Percentiles rank a stretch among this genome's conserved stretches.
These are phyloP conservation scores for Galerina sulciceps DNA, from an alignment of 768 basidiomycete genomes.

Conservation along the genomic window DNA sequence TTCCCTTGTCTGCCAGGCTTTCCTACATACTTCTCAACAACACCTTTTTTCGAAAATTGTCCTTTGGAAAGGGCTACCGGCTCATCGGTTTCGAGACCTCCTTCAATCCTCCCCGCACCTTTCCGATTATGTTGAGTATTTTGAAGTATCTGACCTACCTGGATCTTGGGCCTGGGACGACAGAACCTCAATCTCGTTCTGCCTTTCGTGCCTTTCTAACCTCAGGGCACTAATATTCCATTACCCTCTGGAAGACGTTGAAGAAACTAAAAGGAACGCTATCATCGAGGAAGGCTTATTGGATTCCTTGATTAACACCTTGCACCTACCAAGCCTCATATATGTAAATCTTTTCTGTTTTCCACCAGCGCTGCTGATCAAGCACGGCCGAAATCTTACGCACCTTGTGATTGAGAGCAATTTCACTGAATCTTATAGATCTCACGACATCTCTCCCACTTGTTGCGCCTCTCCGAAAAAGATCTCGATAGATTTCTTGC, in stretches of 20 bases:
- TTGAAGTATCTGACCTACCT: neutral
- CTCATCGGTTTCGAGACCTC: neutral
- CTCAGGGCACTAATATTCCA: conserved; percentile 6
- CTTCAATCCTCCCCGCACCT: neutral
- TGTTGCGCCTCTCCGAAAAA: neutral
- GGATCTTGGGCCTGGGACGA: neutral
- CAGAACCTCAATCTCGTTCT: neutral
- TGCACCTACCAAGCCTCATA: neutral
- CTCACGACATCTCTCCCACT: neutral
- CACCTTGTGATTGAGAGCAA: neutral
- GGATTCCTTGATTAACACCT: neutral
- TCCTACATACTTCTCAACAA: neutral
- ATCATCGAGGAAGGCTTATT: neutral
- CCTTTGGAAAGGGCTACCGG: neutral
- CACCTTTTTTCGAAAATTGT: neutral
- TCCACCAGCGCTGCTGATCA: neutral
- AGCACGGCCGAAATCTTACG: neutral
- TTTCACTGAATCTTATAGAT: neutral
- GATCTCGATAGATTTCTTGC: neutral
- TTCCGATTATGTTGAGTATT: neutral
- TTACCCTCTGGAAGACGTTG: neutral
- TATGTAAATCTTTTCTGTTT: neutral
- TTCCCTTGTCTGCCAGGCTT: neutral
- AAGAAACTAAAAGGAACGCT: neutral
- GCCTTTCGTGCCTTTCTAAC: neutral